Evolutionary conservation across 2,329 filamentous ascomycete species (phyloP).

Genomic region (Aspergillus fischeri): DNA sequence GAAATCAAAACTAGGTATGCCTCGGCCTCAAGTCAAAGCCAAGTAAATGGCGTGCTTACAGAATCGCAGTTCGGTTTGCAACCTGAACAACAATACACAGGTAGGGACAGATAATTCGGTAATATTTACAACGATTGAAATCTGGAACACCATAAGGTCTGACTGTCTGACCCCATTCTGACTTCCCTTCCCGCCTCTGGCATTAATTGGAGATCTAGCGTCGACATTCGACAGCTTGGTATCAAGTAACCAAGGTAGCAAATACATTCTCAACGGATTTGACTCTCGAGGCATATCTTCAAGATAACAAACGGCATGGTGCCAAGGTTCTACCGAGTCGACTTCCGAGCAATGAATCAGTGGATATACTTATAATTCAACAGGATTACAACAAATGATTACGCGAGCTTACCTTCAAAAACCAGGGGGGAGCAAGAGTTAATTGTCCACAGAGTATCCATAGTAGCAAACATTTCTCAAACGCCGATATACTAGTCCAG

Average conservation of each 20-base stretch:
- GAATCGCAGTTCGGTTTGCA: background rate
- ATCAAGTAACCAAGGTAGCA: background rate
- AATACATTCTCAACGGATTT: background rate
- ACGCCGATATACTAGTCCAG: background rate
- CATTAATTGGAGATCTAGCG: background rate
- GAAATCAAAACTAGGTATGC: background rate
- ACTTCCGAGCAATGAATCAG: background rate
- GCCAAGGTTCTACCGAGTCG: background rate
- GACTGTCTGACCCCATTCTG: background rate
- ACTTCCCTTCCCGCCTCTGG: background rate
- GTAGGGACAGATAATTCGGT: background rate
- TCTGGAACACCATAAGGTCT: background rate
- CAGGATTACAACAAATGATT: background rate
- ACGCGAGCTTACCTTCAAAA: too few relatives aligned
- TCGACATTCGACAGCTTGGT: background rate
- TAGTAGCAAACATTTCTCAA: background rate
- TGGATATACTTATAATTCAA: background rate
- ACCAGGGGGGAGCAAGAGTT: too few relatives aligned
- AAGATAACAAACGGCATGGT: background rate
- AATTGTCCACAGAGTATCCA: too few relatives aligned
- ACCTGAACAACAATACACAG: background rate
- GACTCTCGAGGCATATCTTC: background rate
- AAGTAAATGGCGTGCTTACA: background rate
- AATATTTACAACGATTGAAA: background rate
- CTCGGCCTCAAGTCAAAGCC: background rate